Evolutionary conservation across 1,139 yeast species (phyloP), one percentile per base, ranked within the genome.

Genomic region (Hemisphaericaspora xylofermentans): DNA sequence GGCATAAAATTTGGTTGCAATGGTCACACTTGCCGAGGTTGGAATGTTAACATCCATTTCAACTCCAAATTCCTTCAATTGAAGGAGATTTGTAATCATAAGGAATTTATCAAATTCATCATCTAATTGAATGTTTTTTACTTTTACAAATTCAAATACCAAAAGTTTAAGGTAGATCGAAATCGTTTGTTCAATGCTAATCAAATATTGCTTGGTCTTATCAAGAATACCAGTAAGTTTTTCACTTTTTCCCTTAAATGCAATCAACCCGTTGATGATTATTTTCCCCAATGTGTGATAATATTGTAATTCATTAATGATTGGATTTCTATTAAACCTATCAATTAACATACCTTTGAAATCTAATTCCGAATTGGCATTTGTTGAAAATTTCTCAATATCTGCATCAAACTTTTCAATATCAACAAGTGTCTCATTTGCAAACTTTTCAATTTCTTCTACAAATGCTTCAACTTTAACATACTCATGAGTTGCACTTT

Each of bases 101-200:
- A 62, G 41, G 41, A 54, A 66, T 48, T 63, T 59, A 42, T 66
- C 73, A 27, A 55, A 45, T 2, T 57, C 61, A 25, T 51, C 47
- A 0, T 31, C 29, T 36, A 41, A 6, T 33, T n/a, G 13, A 26
- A 35, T 27, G 16, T 37, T 39, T 36, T 41, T 25, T 29, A 33
- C 19, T 37, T 40, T 40, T 14, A 52, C 44, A 37, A 37, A 55
- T 13, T 41, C 39, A 18, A 60, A 43, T 2, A 65, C 44, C 3
- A 60, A 36, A 18, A 46, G 45, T 31, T 54, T 47, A 25, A 65
- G 41, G 39, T 56, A 54, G 5, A 37, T 41, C 10, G 49, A 37
- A 3, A 64, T 47, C 12, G 36, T 13, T 1, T 26, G 31, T 31
- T 56, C 54, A 27, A 63, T 34, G 12, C 31, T 28, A 14, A 15